Evolutionary conservation across 2,329 filamentous ascomycete species (phyloP).

Genomic region (Capronia coronata): DNA sequence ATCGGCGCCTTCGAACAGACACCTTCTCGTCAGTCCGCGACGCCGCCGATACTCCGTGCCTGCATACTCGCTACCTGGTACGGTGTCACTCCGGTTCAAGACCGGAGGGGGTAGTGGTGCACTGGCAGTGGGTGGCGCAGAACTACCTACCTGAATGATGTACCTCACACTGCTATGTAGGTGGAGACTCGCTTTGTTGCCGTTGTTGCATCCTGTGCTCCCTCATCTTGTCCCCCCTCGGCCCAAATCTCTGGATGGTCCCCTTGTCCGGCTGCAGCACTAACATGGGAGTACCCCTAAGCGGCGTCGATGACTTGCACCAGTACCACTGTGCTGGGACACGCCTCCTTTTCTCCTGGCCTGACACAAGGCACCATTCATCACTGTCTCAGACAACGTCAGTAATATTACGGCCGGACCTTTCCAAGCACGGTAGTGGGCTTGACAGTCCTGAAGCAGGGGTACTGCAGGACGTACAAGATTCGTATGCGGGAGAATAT

Average conservation of each 20-base stretch:
- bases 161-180: too few species aligned
- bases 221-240: neutral
- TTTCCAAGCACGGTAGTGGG: neutral
- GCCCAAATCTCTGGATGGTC: neutral
- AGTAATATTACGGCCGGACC: neutral
- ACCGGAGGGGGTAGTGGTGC: too few species aligned
- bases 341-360: neutral
- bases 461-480: neutral
- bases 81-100: too few species aligned
- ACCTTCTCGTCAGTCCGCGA: too few species aligned
- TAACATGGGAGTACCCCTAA: neutral
- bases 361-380: neutral
- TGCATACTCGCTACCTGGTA: too few species aligned
- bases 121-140: too few species aligned
- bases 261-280: neutral
- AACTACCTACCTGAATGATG: too few species aligned
- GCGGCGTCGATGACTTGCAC: conserved; percentile 3
- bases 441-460: neutral
- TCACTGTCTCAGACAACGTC: neutral
- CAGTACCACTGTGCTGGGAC: conserved; percentile 1
- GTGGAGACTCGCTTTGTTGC: neutral
- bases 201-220: neutral
- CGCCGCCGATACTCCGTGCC: too few species aligned
- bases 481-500: too few species aligned
- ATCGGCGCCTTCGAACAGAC: too few species aligned